Conservation (phyloP, 305 asterid species). For the Vinca major region DNA sequence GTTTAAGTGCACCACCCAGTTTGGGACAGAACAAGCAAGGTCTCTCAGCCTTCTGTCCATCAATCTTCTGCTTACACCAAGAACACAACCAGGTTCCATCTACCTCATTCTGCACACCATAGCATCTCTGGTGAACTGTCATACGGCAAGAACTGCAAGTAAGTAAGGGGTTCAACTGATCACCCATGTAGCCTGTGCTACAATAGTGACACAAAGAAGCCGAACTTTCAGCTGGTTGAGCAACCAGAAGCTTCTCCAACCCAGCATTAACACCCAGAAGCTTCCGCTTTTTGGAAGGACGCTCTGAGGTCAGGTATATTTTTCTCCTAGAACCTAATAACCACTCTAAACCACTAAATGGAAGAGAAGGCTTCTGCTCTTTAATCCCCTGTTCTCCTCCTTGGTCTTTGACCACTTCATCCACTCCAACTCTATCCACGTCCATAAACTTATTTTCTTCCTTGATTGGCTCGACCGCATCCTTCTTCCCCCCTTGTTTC, state of each 20-base stretch:
- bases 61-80: conserved; percentile 65
- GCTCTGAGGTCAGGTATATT: conserved; percentile 76
- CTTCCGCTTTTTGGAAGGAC: conserved; percentile 86
- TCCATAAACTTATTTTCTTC: conserved; percentile 49
- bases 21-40: conserved; percentile 87
- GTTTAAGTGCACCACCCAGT: conserved; percentile 88
- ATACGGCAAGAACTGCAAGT: conserved; percentile 65
- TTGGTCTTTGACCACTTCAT: conserved; percentile 19
- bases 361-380: conserved; percentile 24
- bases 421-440: conserved; percentile 36
- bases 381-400: conserved; percentile 18
- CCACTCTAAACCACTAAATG: conserved; percentile 78
- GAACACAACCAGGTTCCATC: conserved; percentile 78
- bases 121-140: conserved; percentile 90
- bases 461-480: conserved; percentile 28
- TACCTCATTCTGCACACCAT: conserved; percentile 79
- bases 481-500: conserved; percentile 14
- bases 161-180: conserved; percentile 64
- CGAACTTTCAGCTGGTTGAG: conserved; percentile 61
- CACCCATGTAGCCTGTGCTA: conserved; percentile 51
- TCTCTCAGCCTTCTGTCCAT: conserved; percentile 29
- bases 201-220: conserved; percentile 79
- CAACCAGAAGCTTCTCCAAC: conserved; percentile 74
- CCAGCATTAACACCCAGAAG: conserved; percentile 91
- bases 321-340: conserved; percentile 87